Percentiles rank a stretch among this genome's conserved stretches.
Conservation (phyloP, 2,329 filamentous ascomycete genomes). For the Lecanicillium sp. region DNA sequence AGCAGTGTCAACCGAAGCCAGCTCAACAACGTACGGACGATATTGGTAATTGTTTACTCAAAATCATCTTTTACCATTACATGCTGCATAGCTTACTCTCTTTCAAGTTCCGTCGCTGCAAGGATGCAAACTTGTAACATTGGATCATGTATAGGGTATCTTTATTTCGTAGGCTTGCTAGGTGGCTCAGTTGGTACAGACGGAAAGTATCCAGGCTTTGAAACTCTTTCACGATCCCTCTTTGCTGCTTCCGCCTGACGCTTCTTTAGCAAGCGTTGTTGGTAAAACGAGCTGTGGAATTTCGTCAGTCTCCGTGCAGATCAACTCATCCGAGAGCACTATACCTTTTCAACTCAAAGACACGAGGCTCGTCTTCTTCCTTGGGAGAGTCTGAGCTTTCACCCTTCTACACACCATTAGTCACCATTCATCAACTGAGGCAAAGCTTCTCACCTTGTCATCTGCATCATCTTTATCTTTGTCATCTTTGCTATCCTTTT, state of each 20-base stretch:
- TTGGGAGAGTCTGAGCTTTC: conserved; percentile 12
- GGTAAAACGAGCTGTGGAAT: conserved; percentile 64
- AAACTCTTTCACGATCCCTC: conserved; percentile 71
- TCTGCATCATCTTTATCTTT: conserved; percentile 23
- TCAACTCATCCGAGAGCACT: conserved; percentile 2
- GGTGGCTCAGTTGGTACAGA: conserved; percentile 61
- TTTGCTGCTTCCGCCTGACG: conserved; percentile 47
- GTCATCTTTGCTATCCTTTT: conserved; percentile 29
- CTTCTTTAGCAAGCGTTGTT: conserved; percentile 73
- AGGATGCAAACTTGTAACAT: too few relatives aligned
- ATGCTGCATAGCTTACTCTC: too few relatives aligned
- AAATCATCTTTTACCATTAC: too few relatives aligned
- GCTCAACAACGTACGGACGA: too few relatives aligned
- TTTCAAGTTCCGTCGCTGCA: too few relatives aligned
- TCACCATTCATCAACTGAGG: too few relatives aligned
- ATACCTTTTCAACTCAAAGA: conserved; percentile 79
- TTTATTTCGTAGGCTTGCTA: not conserved
- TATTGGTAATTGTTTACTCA: too few relatives aligned
- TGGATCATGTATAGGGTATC: not conserved
- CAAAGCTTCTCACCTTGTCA: too few relatives aligned
- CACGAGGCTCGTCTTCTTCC: conserved; percentile 60
- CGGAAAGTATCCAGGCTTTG: conserved; percentile 73
- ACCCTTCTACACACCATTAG: conserved; percentile 13
- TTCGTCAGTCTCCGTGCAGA: not conserved
- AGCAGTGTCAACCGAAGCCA: too few relatives aligned